Evolutionary conservation across 352 stramenopile species (phyloP).

Genomic region (Pythium rhizo-oryzae): DNA sequence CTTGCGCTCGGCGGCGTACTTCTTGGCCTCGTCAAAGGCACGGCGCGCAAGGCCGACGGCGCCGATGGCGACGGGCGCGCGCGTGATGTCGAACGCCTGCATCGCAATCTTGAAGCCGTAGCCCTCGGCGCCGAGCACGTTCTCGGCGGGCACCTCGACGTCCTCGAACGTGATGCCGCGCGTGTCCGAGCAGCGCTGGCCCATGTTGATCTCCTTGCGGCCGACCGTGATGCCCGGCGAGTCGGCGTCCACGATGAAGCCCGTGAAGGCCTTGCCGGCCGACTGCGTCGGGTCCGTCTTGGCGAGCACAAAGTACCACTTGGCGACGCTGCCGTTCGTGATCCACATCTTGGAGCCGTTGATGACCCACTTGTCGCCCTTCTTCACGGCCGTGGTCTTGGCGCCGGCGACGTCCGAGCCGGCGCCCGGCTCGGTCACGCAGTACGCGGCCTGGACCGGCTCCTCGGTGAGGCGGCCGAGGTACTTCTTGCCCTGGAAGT

Average conservation of each 20-base stretch:
- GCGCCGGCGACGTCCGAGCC: conserved; percentile 89
- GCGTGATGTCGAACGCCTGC: conserved; percentile 92
- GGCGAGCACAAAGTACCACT: conserved; percentile 92
- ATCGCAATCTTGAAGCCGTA: conserved; percentile 94
- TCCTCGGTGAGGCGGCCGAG: conserved; percentile 82
- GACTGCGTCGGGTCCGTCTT: conserved; percentile 84
- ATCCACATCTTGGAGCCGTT: conserved; percentile 96
- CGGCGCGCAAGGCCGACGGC: conserved; percentile 85
- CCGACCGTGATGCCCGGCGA: conserved; percentile 86
- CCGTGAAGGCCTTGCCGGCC: conserved; percentile 85
- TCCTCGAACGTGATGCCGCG: conserved; percentile 92
- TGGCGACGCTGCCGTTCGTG: conserved; percentile 91
- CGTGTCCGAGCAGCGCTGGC: conserved; percentile 91
- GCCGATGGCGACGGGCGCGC: conserved; percentile 85
- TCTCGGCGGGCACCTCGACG: conserved; percentile 87
- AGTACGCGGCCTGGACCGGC: conserved; percentile 86
- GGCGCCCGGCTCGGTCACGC: conserved; percentile 90
- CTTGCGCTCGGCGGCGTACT: conserved; percentile 86
- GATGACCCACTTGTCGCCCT: conserved; percentile 93
- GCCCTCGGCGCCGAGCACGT: conserved; percentile 84
- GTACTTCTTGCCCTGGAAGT: conserved; percentile 88
- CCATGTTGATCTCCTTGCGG: conserved; percentile 92
- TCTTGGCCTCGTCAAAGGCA: conserved; percentile 89
- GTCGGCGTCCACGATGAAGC: conserved; percentile 90
- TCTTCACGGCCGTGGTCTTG: conserved; percentile 92